Conservation (phyloP, 2,329 filamentous ascomycete species). For the Apiospora kogelbergensis region DNA sequence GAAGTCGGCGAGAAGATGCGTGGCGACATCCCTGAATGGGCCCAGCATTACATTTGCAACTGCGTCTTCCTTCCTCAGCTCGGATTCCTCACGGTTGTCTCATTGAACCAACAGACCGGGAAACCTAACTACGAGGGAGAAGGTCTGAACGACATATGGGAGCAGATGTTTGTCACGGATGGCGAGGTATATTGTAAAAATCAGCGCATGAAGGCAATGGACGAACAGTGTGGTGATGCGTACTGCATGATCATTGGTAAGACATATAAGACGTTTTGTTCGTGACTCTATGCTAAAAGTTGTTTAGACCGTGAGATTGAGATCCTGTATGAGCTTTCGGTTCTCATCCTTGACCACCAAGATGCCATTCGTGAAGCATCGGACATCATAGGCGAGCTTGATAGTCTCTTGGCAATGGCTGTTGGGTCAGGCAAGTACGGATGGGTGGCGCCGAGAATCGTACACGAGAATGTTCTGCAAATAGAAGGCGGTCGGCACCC, state of each 20-base stretch:
- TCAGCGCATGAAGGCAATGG: constrained; percentile 74
- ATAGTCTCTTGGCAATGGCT: constrained; percentile 79
- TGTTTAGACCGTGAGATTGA: constrained; percentile 79
- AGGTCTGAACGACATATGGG: constrained; percentile 63
- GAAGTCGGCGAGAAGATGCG: constrained; percentile 66
- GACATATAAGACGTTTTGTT: constrained; percentile 17
- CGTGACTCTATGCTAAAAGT: background rate
- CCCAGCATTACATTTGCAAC: constrained; percentile 56
- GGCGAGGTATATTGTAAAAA: constrained; percentile 85
- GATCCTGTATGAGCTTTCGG: constrained; percentile 75
- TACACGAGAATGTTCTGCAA: constrained; percentile 65
- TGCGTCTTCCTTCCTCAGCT: constrained; percentile 91
- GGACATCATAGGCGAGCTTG: constrained; percentile 81
- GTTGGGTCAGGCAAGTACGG: constrained; percentile 74
- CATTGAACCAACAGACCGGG: constrained; percentile 58
- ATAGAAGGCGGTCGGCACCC: constrained; percentile 83
- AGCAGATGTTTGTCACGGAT: constrained; percentile 72
- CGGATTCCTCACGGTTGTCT: constrained; percentile 81
- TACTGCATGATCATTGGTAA: constrained; percentile 80
- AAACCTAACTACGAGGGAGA: constrained; percentile 64
- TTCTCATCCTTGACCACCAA: constrained; percentile 69
- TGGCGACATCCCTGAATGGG: constrained; percentile 60
- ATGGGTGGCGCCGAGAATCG: constrained; percentile 69
- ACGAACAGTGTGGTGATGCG: constrained; percentile 79
- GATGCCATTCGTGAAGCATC: constrained; percentile 67